These are phyloP conservation scores for Baudoinia panamericana DNA, from an alignment of 495 filamentous ascomycete species.

Conservation along the genomic window DNA sequence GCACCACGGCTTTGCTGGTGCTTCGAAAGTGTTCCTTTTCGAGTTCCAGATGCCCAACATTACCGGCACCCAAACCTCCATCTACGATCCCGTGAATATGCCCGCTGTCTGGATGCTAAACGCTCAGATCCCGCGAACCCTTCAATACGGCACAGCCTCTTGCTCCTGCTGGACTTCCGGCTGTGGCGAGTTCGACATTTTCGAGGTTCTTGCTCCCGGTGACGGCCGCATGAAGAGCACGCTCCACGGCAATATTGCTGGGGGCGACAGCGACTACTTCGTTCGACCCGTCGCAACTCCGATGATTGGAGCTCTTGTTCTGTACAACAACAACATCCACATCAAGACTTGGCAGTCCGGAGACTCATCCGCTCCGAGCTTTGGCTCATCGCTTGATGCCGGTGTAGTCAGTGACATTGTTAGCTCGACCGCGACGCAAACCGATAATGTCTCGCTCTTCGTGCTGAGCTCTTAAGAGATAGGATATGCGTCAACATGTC, in stretches of 20 bases:
- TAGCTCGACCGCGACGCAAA: slow-evolving; percentile 4
- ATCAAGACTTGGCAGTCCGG: slow-evolving; percentile 31
- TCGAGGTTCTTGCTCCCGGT: slow-evolving; percentile 47
- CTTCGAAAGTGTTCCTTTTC: slow-evolving; percentile 50
- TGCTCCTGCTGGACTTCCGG: slow-evolving; percentile 58
- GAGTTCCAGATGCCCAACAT: slow-evolving; percentile 57
- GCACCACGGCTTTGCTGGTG: slow-evolving; percentile 46
- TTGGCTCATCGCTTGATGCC: slow-evolving; percentile 19
- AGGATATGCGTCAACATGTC: too few relatives aligned
- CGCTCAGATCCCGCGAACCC: slow-evolving; percentile 49
- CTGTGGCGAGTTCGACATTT: slow-evolving; percentile 61
- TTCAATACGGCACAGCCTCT: slow-evolving; percentile 43
- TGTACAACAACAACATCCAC: slow-evolving; percentile 34
- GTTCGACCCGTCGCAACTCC: slow-evolving; percentile 38
- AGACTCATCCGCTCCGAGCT: too few relatives aligned
- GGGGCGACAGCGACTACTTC: slow-evolving; percentile 52
- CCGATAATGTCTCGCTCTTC: slow-evolving; percentile 13
- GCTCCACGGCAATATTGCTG: slow-evolving; percentile 42
- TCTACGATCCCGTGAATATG: slow-evolving; percentile 38
- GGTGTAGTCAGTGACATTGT: slow-evolving; percentile 18
- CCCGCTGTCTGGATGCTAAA: slow-evolving; percentile 61
- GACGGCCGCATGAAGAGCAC: slow-evolving; percentile 42
- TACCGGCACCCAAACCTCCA: slow-evolving; percentile 26
- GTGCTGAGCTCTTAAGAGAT: slow-evolving; percentile 1
- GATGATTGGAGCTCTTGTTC: slow-evolving; percentile 49